These are phyloP conservation scores for Penicillium sp. DNA, from an alignment of 2,329 filamentous ascomycete species.

Conservation along the genomic window DNA sequence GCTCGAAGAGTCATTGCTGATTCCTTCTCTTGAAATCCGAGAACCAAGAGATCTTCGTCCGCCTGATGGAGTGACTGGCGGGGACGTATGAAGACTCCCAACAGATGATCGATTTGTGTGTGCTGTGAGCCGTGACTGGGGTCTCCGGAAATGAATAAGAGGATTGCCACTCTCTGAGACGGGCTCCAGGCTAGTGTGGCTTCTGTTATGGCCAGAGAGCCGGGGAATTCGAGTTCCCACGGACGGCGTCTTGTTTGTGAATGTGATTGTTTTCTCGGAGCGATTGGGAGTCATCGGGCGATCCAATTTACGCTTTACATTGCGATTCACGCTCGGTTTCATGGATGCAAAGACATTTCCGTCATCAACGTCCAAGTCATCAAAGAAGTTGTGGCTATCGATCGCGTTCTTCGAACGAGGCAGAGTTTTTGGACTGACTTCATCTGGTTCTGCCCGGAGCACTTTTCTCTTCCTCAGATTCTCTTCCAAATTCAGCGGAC, in stretches of 20 bases:
- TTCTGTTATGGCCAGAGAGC: slow-evolving; percentile 66
- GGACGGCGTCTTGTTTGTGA: slow-evolving; percentile 70
- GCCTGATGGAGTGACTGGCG: slow-evolving; percentile 55
- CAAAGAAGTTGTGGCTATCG: slow-evolving; percentile 70
- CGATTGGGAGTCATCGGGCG: slow-evolving; percentile 61
- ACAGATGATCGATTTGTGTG: slow-evolving; percentile 68
- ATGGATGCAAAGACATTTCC: slow-evolving; percentile 75
- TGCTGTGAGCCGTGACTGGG: slow-evolving; percentile 61
- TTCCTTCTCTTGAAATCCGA: slow-evolving; percentile 32
- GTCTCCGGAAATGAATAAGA: slow-evolving; percentile 58
- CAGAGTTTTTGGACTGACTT: slow-evolving; percentile 27
- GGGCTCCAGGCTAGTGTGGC: slow-evolving; percentile 74
- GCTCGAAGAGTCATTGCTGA: slow-evolving; percentile 48
- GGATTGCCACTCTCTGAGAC: slow-evolving; percentile 85
- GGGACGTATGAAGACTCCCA: slow-evolving; percentile 47
- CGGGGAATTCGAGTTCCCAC: slow-evolving; percentile 71
- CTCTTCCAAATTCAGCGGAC: slow-evolving; percentile 77
- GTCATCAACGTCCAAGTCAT: slow-evolving; percentile 80
- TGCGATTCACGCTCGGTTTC: slow-evolving; percentile 82
- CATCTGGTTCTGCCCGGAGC: slow-evolving; percentile 28
- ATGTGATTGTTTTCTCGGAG: slow-evolving; percentile 80
- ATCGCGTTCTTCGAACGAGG: slow-evolving; percentile 18
- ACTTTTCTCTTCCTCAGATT: slow-evolving; percentile 69
- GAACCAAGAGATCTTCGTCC: slow-evolving; percentile 56
- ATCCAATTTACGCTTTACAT: slow-evolving; percentile 78